phyloP scores from a whole-genome alignment of 1,284 basidiomycete genomes.

The Heterobasidion irregulare region DNA sequence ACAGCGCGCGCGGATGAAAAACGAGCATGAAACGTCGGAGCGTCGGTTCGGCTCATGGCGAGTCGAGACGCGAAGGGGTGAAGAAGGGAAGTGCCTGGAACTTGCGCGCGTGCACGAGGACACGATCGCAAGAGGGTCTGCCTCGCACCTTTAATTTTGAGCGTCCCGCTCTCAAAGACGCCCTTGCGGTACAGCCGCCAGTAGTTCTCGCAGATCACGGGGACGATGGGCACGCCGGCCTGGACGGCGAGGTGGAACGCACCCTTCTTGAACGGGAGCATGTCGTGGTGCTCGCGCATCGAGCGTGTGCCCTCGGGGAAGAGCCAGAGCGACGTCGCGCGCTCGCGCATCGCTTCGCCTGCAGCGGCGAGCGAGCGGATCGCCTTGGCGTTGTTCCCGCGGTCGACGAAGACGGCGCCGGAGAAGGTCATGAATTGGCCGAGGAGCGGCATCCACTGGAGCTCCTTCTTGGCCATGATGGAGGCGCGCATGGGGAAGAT shows the following conservation, averaged over 20 bases:
- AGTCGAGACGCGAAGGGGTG: too few relatives aligned
- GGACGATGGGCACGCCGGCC: slow-evolving; percentile 82
- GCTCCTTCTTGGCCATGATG: slow-evolving; percentile 93
- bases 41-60: not conserved
- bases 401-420: slow-evolving; percentile 92
- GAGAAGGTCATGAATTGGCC: slow-evolving; percentile 91
- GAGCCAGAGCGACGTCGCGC: slow-evolving; percentile 77
- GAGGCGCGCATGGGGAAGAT: slow-evolving; percentile 79
- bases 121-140: not conserved
- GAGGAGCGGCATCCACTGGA: slow-evolving; percentile 79
- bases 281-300: slow-evolving; percentile 49
- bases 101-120: not conserved
- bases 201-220: slow-evolving; percentile 94
- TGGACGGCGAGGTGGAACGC: slow-evolving; percentile 96
- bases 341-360: slow-evolving; percentile 74
- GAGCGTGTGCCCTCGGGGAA: slow-evolving; percentile 92
- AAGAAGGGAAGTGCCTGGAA: too few relatives aligned
- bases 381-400: slow-evolving; percentile 75
- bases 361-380: slow-evolving; percentile 73
- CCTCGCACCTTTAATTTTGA: slow-evolving; percentile 76
- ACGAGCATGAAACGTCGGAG: not conserved
- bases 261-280: slow-evolving; percentile 95
- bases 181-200: slow-evolving; percentile 77
- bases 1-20: slow-evolving; percentile 2
- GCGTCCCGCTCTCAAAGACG: slow-evolving; percentile 69